phyloP scores from a whole-genome alignment of 306 rosid genomes.

The Quercus dentata region DNA sequence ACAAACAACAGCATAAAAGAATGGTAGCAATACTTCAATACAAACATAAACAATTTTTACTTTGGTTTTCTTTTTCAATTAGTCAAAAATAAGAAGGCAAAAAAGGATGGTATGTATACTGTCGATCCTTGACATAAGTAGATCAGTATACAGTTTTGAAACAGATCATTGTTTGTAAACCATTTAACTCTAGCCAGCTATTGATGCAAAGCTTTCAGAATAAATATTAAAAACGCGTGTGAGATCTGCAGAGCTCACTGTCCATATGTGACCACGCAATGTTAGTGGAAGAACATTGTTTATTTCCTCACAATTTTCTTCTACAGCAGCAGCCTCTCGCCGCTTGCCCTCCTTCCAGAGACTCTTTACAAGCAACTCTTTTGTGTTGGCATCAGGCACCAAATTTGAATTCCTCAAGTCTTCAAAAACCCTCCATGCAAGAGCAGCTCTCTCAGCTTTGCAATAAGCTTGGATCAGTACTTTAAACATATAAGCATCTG shows the following conservation, averaged over 20 bases:
- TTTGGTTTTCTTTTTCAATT: background rate
- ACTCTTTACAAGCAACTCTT: slow-evolving; percentile 77
- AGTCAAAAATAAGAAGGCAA: background rate
- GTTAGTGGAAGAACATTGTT: slow-evolving; percentile 45
- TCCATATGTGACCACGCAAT: slow-evolving; percentile 71
- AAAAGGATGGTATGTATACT: background rate
- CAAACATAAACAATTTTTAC: background rate
- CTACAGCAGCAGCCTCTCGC: slow-evolving; percentile 73
- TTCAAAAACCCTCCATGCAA: slow-evolving; percentile 72
- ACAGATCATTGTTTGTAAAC: slow-evolving; percentile 1
- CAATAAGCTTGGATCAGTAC: slow-evolving; percentile 80
- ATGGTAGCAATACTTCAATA: background rate
- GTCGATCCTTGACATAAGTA: background rate
- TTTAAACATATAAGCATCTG: slow-evolving; percentile 64
- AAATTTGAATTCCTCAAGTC: slow-evolving; percentile 58
- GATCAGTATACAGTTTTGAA: background rate
- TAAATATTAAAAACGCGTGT: slow-evolving; percentile 51
- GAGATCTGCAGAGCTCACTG: slow-evolving; percentile 67
- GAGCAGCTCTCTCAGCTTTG: slow-evolving; percentile 62
- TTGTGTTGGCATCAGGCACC: slow-evolving; percentile 63
- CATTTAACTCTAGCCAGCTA: slow-evolving; percentile 27
- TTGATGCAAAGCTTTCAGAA: slow-evolving; percentile 46
- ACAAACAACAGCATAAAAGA: background rate
- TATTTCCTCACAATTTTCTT: slow-evolving; percentile 58
- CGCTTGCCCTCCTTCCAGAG: slow-evolving; percentile 88